Evolutionary conservation across 2,329 filamentous ascomycete genomes (phyloP), one percentile per base, ranked within the genome.

Genomic region (Lecanicillium sp.): DNA sequence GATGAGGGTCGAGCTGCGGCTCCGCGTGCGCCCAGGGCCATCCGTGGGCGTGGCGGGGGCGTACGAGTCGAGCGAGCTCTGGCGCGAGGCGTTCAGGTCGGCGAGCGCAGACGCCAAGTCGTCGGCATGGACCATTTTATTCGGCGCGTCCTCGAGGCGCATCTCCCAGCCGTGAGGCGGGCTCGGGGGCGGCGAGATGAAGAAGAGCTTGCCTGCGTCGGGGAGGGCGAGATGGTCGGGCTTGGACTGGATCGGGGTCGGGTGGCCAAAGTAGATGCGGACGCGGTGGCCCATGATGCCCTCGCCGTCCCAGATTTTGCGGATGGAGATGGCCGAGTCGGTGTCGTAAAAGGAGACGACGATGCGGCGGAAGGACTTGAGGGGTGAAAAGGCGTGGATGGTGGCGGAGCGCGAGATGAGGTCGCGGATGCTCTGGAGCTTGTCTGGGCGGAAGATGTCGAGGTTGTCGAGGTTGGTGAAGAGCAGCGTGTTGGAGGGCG

Each of bases 291-390:
- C 85, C 63, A 89, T 74, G 48, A 90, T 70, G 17, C 67, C 65
- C 62, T 88, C 81, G 51, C 81, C 80, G 52, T 92, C 84, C 62
- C 87, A 84, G 40, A 81, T 69, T 48, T 77, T 68, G 46, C 83
- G 80, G 40, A 90, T 82, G 40, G 70, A 67, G 50, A 85, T 78
- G 41, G 85, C 84, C 38, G 81, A 75, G 38, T 80, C 73, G 51
- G 74, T 69, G 44, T 78, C 76, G 60, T 73, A 80, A 68, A 92
- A 90, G 49, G 83, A 86, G 44, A 85, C 77, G 50, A 90, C 71
- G 53, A 92, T 87, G 57, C 85, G 81, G 47, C 81, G 77, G 70
- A 92, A 87, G 6, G 83, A 88, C 58, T 85, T 86, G 45, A 92
- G 74, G 0, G 85, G 85, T 9, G 83, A 77, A 72, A 85, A 92